These are phyloP conservation scores for Grosmannia huntii DNA, from an alignment of 2,329 filamentous ascomycete species.

Conservation along the genomic window DNA sequence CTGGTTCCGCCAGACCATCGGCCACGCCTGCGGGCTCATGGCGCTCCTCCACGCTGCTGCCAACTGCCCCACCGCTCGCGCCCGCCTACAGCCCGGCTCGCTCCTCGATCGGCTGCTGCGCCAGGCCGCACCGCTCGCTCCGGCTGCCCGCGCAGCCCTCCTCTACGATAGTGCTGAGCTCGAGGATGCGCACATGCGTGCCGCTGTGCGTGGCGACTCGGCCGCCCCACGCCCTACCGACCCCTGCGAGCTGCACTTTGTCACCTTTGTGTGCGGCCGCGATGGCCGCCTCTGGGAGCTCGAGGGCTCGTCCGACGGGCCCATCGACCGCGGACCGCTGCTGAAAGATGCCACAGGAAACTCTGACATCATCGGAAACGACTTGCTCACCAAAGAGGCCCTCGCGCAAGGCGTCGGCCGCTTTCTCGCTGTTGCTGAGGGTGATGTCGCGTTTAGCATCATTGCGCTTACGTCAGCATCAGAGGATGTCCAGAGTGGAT, in stretches of 20 bases:
- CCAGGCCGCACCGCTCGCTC: conserved; percentile 46
- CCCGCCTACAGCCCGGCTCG: conserved; percentile 38
- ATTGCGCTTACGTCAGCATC: neutral
- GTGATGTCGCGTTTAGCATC: neutral
- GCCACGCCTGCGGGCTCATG: conserved; percentile 86
- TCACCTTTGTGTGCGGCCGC: conserved; percentile 62
- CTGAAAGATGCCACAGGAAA: conserved; percentile 2
- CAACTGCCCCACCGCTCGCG: conserved; percentile 48
- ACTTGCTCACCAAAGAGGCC: neutral
- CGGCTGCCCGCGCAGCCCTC: conserved; percentile 51
- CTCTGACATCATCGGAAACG: neutral
- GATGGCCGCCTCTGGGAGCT: conserved; percentile 63
- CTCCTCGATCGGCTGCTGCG: conserved; percentile 45
- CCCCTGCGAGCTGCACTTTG: conserved; percentile 60
- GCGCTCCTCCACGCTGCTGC: conserved; percentile 59
- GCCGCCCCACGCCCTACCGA: conserved; percentile 29
- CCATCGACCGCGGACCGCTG: conserved; percentile 50
- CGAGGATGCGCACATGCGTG: conserved; percentile 55
- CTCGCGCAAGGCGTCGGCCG: neutral
- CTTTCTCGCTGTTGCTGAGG: neutral
- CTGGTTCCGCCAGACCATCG: conserved; percentile 93
- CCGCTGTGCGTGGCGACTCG: conserved; percentile 60
- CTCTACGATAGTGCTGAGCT: conserved; percentile 59
- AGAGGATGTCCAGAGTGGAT: neutral
- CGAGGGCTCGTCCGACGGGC: conserved; percentile 62